Percentiles rank a stretch among this genome's conserved stretches.
These are phyloP conservation scores for Chrysoporthe austroafricana DNA, from an alignment of 2,329 filamentous ascomycete species.

Conservation along the genomic window DNA sequence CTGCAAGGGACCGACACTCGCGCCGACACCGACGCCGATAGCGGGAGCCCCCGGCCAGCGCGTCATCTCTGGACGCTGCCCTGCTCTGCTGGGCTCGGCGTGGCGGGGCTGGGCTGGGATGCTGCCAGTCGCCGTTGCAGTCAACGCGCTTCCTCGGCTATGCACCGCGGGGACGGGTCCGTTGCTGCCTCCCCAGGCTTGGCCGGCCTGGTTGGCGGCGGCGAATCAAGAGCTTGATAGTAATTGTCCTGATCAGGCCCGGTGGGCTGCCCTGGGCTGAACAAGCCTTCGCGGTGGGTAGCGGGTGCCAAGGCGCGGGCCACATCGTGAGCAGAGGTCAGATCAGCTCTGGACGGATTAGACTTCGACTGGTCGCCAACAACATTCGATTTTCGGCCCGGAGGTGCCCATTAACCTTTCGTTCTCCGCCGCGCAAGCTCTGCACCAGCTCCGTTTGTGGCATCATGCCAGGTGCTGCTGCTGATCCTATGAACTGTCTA, in stretches of 20 bases:
- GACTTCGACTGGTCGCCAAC: background rate
- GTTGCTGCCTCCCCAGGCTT: too few species aligned
- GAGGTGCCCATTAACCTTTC: slow-evolving; percentile 17
- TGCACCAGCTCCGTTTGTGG: slow-evolving; percentile 21
- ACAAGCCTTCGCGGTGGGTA: background rate
- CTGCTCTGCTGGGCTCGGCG: background rate
- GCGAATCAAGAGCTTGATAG: too few species aligned
- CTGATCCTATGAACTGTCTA: slow-evolving; percentile 5
- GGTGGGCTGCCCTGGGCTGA: background rate
- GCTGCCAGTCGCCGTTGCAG: too few species aligned
- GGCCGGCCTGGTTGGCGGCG: too few species aligned
- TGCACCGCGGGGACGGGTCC: slow-evolving; percentile 16
- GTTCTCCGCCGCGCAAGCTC: slow-evolving; percentile 2
- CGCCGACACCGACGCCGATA: background rate
- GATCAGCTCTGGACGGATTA: slow-evolving; percentile 15
- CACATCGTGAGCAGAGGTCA: slow-evolving; percentile 2
- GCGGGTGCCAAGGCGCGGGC: background rate
- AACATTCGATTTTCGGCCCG: slow-evolving; percentile 19
- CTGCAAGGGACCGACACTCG: background rate
- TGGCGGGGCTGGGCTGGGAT: too few species aligned
- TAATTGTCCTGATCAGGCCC: background rate
- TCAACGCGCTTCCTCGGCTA: slow-evolving; percentile 4
- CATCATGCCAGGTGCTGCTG: slow-evolving; percentile 15
- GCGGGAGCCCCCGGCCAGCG: slow-evolving; percentile 9
- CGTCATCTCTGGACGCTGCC: background rate